Evolutionary conservation across 352 stramenopile species (phyloP).

Genomic region (Phytopythium boreale): DNA sequence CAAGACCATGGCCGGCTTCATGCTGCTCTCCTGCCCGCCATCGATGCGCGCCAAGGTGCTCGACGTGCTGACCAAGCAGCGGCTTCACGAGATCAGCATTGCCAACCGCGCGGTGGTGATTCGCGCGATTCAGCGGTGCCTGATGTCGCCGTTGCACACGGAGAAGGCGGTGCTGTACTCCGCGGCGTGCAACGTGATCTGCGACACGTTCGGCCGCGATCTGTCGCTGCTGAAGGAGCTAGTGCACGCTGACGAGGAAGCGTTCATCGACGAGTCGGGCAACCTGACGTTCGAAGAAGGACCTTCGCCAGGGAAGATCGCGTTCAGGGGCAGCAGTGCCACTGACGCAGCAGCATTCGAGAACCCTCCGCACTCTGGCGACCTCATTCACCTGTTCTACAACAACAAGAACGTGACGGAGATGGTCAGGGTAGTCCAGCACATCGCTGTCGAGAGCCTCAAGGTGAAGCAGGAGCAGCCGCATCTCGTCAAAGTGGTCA

Average conservation of each 20-base stretch:
- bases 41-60: constrained; percentile 63
- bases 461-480: constrained; percentile 58
- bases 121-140: constrained; percentile 70
- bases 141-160: constrained; percentile 64
- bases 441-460: constrained; percentile 75
- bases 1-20: constrained; percentile 84
- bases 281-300: constrained; percentile 22
- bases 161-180: constrained; percentile 66
- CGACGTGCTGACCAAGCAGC: constrained; percentile 66
- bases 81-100: constrained; percentile 70
- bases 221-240: constrained; percentile 79
- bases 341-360: constrained; percentile 7
- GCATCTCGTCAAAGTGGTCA: constrained; percentile 82
- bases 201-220: constrained; percentile 61
- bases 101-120: constrained; percentile 76
- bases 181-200: constrained; percentile 68
- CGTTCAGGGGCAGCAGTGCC: constrained; percentile 2
- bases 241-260: constrained; percentile 64
- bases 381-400: constrained; percentile 77
- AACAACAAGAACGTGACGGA: constrained; percentile 77
- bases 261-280: constrained; percentile 32
- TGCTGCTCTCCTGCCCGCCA: constrained; percentile 69
- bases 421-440: constrained; percentile 79
- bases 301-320: constrained; percentile 11
- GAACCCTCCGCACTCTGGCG: constrained; percentile 58